Evolutionary conservation across 2,329 filamentous ascomycete species (phyloP), one percentile per base, ranked within the genome.

Genomic region (Hypoxylon sp.): DNA sequence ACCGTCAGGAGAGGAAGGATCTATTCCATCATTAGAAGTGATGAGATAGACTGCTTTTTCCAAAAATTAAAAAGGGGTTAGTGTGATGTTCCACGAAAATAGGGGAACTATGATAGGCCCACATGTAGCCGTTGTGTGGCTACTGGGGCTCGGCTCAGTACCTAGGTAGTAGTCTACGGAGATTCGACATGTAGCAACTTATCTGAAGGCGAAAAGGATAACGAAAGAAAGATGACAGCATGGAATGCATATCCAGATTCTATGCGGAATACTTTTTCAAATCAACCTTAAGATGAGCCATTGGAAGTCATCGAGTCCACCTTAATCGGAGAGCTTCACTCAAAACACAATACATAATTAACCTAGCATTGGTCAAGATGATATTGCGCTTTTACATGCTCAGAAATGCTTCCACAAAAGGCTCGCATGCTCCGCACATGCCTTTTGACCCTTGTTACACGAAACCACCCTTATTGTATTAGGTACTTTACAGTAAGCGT

Each of bases 1-100:
- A 84, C 70, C 81, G 85, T 16, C 75, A 76, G 54, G 79, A 79
- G 70, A 75, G 78, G 61, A 70, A 70, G 23, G 67, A 69, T 25
- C 11, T 69, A 9, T 19, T 61, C 12, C 41, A 34, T 14, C 54
- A 64, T 14, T 64, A 64, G 60, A 48, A 29, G 12, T 41, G 30
- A 45, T 23, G 58, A 51, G 30, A 14, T 23, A 9, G 29, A 41
- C 37, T 19, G 37, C 16, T 21, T 14, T 21, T 7, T 19, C 37
- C 16, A 2, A 5, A 2, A 9, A 3, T 6, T 21, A 2, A 21
- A 53, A 21, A 21, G 14, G 50, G 19, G 30, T n/a, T 11, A 23
- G 7, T 29, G 21, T 16, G 21, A n/a, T 8, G 21, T 16, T 52
- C 9, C 16, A 41, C 37, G 27, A n/a, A 39, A 12, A 27, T 29